phyloP scores from a whole-genome alignment of 371 early-diverging fungal species.

The Haplosporangium sp. region DNA sequence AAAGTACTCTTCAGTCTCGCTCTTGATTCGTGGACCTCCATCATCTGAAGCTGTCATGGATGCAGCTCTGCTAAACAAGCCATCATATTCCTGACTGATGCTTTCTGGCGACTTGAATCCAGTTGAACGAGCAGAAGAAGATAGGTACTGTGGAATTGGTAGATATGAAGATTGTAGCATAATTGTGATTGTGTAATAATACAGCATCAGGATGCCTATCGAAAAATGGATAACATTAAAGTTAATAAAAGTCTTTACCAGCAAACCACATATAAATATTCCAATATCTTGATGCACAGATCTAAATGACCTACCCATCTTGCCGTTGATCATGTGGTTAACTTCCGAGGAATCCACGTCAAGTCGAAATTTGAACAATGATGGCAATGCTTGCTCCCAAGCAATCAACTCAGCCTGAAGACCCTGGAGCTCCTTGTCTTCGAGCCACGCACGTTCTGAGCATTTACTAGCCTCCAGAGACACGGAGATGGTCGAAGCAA shows the following conservation, averaged over 20 bases:
- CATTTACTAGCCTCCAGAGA: conserved; percentile 3
- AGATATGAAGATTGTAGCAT: conserved; percentile 47
- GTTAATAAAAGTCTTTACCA: background rate
- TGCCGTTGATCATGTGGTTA: conserved; percentile 50
- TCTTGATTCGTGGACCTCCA: conserved; percentile 20
- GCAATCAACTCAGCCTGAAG: conserved; percentile 46
- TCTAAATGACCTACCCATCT: conserved; percentile 26
- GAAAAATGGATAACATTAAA: background rate
- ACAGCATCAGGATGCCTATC: conserved; percentile 28
- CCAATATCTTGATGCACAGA: too few species aligned
- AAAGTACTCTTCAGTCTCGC: conserved; percentile 34
- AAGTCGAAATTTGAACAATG: conserved; percentile 22
- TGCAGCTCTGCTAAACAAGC: conserved; percentile 29
- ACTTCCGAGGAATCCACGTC: conserved; percentile 36
- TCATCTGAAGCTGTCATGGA: conserved; percentile 23
- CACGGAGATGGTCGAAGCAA: conserved; percentile 6
- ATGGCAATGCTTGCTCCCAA: conserved; percentile 38
- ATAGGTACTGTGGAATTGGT: conserved; percentile 19
- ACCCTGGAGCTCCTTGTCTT: conserved; percentile 36
- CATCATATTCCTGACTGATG: conserved; percentile 36
- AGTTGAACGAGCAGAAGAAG: conserved; percentile 1
- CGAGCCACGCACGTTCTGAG: conserved; percentile 44
- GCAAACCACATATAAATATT: background rate
- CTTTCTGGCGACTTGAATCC: conserved; percentile 34
- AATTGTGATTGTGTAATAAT: conserved; percentile 50